Conservation (phyloP, 2,329 filamentous ascomycete genomes). For the Chaetomiaceae sp. region DNA sequence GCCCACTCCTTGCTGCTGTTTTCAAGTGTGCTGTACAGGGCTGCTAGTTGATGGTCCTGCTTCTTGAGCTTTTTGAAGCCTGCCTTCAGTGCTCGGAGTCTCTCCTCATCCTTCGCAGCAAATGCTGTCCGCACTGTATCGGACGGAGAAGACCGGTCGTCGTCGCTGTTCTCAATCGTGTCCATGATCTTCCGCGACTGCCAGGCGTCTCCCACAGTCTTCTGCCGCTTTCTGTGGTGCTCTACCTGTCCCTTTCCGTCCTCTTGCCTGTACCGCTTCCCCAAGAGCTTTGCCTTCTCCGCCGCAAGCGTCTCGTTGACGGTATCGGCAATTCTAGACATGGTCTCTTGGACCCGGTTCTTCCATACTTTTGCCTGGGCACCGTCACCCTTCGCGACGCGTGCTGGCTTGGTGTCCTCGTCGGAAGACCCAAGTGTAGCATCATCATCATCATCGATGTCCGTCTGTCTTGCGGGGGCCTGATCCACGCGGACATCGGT, state of each 20-base stretch:
- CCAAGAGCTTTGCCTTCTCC: neutral
- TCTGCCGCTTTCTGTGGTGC: constrained; percentile 2
- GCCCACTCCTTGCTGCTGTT: neutral
- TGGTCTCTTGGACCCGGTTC: neutral
- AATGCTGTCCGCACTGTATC: neutral
- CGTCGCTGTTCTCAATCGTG: constrained; percentile 3
- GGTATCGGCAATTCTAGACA: neutral
- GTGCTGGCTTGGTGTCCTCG: neutral
- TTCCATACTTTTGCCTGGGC: neutral
- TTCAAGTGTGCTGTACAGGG: neutral
- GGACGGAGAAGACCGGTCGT: neutral
- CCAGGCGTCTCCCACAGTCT: neutral
- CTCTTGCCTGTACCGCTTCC: neutral
- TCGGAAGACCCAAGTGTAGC: too few species aligned
- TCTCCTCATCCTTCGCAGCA: neutral
- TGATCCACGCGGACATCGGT: neutral
- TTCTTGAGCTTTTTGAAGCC: constrained; percentile 3
- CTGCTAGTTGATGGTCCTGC: neutral
- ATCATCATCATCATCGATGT: neutral
- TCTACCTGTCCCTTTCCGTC: neutral
- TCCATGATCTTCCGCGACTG: neutral
- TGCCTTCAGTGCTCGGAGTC: neutral
- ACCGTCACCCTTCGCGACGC: neutral
- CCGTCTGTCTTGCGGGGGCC: neutral
- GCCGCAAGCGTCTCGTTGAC: neutral